Evolutionary conservation across 1,139 yeast genomes (phyloP).

Genomic region (Wickerhamomyces sp.): DNA sequence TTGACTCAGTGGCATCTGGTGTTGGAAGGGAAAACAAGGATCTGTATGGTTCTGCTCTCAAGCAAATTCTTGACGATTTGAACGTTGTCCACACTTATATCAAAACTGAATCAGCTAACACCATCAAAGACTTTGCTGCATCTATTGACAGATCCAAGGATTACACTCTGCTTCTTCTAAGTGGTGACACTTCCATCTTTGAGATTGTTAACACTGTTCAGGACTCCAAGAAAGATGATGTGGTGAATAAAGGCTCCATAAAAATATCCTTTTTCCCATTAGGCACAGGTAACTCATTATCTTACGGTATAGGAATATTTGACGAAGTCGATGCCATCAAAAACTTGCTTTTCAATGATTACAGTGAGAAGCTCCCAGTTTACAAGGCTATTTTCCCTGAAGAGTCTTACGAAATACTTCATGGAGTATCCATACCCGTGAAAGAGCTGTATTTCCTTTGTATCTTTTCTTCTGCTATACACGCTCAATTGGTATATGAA

Average conservation of each 20-base stretch:
- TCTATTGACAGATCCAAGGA: constrained; percentile 21
- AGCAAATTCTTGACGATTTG: constrained; percentile 41
- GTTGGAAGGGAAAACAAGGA: constrained; percentile 42
- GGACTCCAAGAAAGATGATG: constrained; percentile 7
- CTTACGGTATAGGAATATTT: constrained; percentile 52
- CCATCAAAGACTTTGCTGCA: constrained; percentile 35
- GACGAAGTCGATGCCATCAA: constrained; percentile 39
- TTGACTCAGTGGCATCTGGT: constrained; percentile 61
- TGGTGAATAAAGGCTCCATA: constrained; percentile 19
- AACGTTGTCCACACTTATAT: constrained; percentile 35
- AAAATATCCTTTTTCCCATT: constrained; percentile 57
- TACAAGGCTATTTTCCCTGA: constrained; percentile 53
- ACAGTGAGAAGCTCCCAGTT: constrained; percentile 41
- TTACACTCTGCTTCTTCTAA: constrained; percentile 54
- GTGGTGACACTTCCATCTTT: constrained; percentile 83
- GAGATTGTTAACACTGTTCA: constrained; percentile 64
- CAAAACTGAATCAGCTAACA: constrained; percentile 33
- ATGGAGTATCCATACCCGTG: constrained; percentile 4
- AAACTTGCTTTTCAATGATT: constrained; percentile 33
- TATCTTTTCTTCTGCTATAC: constrained; percentile 82
- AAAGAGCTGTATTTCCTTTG: constrained; percentile 46
- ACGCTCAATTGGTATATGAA: constrained; percentile 79
- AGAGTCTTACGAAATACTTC: constrained; percentile 28
- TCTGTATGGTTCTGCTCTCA: constrained; percentile 38
- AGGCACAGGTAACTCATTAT: constrained; percentile 86